These are phyloP conservation scores for Ophiostoma sp. DNA, from an alignment of 2,329 filamentous ascomycete genomes.

Conservation along the genomic window DNA sequence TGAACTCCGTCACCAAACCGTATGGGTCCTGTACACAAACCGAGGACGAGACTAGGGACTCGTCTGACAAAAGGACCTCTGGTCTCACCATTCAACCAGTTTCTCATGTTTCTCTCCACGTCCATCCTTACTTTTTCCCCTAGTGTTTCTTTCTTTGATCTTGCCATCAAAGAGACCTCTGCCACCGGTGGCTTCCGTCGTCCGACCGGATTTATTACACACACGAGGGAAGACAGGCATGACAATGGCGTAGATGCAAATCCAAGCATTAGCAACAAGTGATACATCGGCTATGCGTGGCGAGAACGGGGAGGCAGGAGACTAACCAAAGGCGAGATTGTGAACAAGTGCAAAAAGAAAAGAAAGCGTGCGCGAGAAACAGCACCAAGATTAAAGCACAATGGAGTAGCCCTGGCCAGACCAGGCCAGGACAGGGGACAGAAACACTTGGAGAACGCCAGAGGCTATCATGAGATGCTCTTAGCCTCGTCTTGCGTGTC, in stretches of 20 bases:
- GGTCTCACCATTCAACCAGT: neutral
- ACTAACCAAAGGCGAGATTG: too few relatives aligned
- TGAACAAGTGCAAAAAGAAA: neutral
- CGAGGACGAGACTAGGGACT: neutral
- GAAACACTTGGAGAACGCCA: too few relatives aligned
- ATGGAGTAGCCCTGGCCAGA: neutral
- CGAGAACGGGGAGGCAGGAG: too few relatives aligned
- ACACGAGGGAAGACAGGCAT: too few relatives aligned
- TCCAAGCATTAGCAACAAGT: neutral
- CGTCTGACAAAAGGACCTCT: neutral
- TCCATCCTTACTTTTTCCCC: neutral
- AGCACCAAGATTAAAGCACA: neutral
- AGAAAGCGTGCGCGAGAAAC: constrained; percentile 6
- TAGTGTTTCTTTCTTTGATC: neutral
- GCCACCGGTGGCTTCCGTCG: neutral
- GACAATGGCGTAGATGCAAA: too few relatives aligned
- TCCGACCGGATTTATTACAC: constrained; percentile 4
- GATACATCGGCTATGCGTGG: neutral
- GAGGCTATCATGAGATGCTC: too few relatives aligned
- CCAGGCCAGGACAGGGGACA: neutral
- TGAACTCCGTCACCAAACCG: neutral
- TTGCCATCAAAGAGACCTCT: neutral
- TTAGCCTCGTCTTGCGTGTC: too few relatives aligned
- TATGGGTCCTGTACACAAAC: too few relatives aligned
- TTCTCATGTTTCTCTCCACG: neutral